phyloP scores from a whole-genome alignment of 2,329 filamentous ascomycete genomes.

The Arthroderma uncinatum region DNA sequence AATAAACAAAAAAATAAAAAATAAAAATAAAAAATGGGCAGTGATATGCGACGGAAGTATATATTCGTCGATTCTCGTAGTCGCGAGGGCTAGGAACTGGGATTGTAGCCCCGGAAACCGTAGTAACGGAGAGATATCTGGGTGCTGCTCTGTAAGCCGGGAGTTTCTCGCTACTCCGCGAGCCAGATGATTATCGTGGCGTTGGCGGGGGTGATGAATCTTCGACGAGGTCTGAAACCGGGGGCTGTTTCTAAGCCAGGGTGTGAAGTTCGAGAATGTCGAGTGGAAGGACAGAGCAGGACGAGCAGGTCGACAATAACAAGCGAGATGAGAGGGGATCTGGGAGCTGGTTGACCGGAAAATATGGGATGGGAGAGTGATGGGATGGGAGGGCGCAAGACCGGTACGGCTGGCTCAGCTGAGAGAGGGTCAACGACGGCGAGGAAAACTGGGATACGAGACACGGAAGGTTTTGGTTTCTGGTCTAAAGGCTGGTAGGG shows the following conservation, averaged over 20 bases:
- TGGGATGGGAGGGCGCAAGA: conserved; percentile 1
- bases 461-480: conserved; percentile 1
- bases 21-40: background rate
- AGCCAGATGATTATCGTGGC: background rate
- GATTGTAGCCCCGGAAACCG: background rate
- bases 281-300: background rate
- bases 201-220: background rate
- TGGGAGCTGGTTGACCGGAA: too few relatives aligned
- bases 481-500: too few relatives aligned
- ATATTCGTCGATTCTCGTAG: background rate
- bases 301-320: background rate
- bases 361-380: too few relatives aligned
- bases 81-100: background rate
- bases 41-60: conserved; percentile 1
- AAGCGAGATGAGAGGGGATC: background rate
- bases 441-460: conserved; percentile 7
- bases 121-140: background rate
- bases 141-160: background rate
- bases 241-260: background rate
- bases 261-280: background rate
- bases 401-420: background rate
- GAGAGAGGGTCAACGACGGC: background rate
- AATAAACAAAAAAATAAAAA: background rate
- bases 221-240: background rate
- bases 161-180: background rate